These are phyloP conservation scores for Heterobasidion irregulare DNA, from an alignment of 1,284 basidiomycete species.

Conservation along the genomic window DNA sequence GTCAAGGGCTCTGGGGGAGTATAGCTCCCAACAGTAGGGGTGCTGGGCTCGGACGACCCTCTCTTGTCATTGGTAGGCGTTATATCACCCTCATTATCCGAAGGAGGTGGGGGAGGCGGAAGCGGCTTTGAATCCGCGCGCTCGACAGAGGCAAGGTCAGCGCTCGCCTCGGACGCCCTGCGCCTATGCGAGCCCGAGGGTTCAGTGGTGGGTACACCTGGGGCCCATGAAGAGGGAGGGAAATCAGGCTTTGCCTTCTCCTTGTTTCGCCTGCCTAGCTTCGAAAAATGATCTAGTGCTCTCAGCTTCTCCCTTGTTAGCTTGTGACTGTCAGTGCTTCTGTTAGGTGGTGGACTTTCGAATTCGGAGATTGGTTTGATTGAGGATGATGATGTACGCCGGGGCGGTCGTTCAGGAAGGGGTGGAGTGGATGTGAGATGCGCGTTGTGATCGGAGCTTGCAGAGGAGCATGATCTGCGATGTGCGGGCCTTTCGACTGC, in stretches of 20 bases:
- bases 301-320: slow-evolving; percentile 9
- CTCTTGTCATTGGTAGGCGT: slow-evolving; percentile 4
- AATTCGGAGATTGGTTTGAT: background rate
- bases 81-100: background rate
- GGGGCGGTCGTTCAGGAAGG: background rate
- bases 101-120: background rate
- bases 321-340: background rate
- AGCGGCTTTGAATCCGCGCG: background rate
- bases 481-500: background rate
- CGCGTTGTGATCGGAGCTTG: background rate
- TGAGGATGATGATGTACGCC: background rate
- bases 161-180: background rate
- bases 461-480: background rate
- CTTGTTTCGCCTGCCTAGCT: slow-evolving; percentile 11
- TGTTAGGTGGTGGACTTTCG: background rate
- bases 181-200: background rate
- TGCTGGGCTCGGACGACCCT: slow-evolving; percentile 4
- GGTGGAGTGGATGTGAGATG: background rate
- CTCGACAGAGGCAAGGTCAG: background rate
- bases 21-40: background rate
- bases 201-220: background rate
- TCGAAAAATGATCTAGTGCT: slow-evolving; percentile 12
- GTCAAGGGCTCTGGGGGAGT: slow-evolving; percentile 24
- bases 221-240: background rate
- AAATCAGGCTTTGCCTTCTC: background rate